Base-by-base conservation (phyloP, 2,329 filamentous ascomycete species). In the Fusarium sororula region DNA sequence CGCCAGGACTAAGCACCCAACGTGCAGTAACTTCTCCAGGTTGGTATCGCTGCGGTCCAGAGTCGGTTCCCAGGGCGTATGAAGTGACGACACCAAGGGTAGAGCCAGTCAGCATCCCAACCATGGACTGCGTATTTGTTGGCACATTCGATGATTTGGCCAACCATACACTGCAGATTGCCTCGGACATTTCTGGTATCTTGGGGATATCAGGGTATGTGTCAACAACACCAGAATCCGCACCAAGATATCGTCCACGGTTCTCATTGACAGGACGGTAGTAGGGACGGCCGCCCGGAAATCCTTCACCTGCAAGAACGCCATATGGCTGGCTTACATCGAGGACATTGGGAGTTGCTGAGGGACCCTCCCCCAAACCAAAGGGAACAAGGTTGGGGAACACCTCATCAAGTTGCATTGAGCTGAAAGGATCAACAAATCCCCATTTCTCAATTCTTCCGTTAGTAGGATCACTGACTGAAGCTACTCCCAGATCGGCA, bases 1-100 rank as follows among this genome's bases (percentile, higher is more conserved):
- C 95, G 45, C 96, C 96, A 6, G 96, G 96, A 79, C 94, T 95
- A 18, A 98, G 86, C 15, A 94, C 91, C 96, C 96, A 98, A 75
- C 93, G 93, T 39, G 94, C 93, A 44, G 94, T 97, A 74, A 96
- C 88, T 77, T 97, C 93, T 8, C 95, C 95, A 45, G 90, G 90
- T 42, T 88, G 86, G 72, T 92, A 90, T 64, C 92, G 88, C 61
- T 90, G 87, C 57, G 92, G 90, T 30, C 89, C 84, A 7, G 80
- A 78, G 56, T 89, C 87, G 64, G 84, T 83, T 30, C 92, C 93
- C 3, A 98, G 85, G 26, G 94, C 92, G 83, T 96, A 98, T 0
- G 94, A 88, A 2, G 94, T 93, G 45, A 98, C 87, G 5, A 98
- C 87, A 45, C 96, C 96, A 15, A 94, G 87, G 7, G 95, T 94